Evolutionary conservation across 2,329 filamentous ascomycete genomes (phyloP).

Genomic region (Calonectria naviculata): DNA sequence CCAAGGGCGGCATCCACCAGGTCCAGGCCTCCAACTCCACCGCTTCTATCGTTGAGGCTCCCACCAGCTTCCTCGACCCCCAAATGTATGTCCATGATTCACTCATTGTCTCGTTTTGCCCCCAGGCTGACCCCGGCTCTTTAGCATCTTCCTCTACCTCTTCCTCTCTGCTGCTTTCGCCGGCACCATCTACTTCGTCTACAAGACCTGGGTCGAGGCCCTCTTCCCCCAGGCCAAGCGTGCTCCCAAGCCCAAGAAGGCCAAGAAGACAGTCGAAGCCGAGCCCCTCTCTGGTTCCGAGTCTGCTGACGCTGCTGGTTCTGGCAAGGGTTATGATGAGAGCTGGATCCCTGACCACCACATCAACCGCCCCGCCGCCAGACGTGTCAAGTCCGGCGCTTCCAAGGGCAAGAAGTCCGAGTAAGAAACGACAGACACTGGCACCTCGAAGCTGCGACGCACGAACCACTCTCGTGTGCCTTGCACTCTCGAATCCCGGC

Average conservation of each 20-base stretch:
- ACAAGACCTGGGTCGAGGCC: constrained; percentile 96
- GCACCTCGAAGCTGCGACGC: neutral
- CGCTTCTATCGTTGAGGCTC: constrained; percentile 88
- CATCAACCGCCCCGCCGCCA: constrained; percentile 84
- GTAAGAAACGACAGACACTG: constrained; percentile 30
- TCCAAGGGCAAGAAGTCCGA: constrained; percentile 55
- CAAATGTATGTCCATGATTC: constrained; percentile 79
- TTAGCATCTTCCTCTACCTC: constrained; percentile 96
- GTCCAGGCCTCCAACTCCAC: constrained; percentile 83
- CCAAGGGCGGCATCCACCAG: constrained; percentile 77
- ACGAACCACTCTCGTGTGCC: neutral
- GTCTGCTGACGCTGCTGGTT: constrained; percentile 74
- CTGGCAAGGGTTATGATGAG: constrained; percentile 84
- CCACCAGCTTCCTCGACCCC: constrained; percentile 91
- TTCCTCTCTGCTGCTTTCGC: constrained; percentile 83
- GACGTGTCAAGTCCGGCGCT: constrained; percentile 71
- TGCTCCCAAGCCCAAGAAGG: constrained; percentile 67
- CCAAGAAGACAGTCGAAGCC: constrained; percentile 74
- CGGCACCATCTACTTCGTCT: constrained; percentile 93
- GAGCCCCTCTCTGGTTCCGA: constrained; percentile 76
- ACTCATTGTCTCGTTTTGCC: neutral
- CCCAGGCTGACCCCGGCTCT: constrained; percentile 41
- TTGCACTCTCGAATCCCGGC: constrained; percentile 18
- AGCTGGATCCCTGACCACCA: constrained; percentile 94
- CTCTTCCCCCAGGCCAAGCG: constrained; percentile 93